Conservation (phyloP, 352 stramenopile genomes). For the Phytophthora europaea region DNA sequence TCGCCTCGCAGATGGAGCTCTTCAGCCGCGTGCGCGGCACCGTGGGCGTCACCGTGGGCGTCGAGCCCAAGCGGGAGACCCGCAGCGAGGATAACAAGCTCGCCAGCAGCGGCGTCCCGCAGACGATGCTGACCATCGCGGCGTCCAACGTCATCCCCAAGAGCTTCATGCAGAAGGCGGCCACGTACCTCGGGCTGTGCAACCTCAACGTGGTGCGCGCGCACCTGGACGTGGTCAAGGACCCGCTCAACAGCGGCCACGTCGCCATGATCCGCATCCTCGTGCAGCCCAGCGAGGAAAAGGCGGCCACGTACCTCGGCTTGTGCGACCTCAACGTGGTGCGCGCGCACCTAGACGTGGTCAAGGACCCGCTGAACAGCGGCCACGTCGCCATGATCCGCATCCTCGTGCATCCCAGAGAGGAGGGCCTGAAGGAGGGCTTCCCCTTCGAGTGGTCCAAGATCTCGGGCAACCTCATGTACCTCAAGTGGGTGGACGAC, state of each 20-base stretch:
- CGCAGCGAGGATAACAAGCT: constrained; percentile 88
- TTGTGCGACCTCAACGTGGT: constrained; percentile 96
- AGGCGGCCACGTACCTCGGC: constrained; percentile 89
- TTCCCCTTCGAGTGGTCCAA: constrained; percentile 84
- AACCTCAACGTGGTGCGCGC: constrained; percentile 96
- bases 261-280: constrained; percentile 88
- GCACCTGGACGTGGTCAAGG: constrained; percentile 95
- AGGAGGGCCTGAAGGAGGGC: constrained; percentile 56
- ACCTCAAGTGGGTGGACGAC: constrained; percentile 89
- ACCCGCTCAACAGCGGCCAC: constrained; percentile 71
- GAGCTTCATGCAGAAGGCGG: constrained; percentile 83
- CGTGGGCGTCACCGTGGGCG: constrained; percentile 77
- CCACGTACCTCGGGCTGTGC: constrained; percentile 93
- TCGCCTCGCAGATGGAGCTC: constrained; percentile 76
- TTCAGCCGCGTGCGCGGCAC: constrained; percentile 77
- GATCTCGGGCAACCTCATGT: constrained; percentile 91
- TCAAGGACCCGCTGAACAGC: constrained; percentile 82
- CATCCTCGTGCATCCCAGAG: constrained; percentile 80
- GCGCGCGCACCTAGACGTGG: constrained; percentile 95
- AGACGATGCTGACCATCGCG: constrained; percentile 90
- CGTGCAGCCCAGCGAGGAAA: constrained; percentile 78
- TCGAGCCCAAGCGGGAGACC: constrained; percentile 88
- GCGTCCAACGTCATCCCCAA: constrained; percentile 88
- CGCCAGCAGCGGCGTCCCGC: constrained; percentile 50
- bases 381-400: constrained; percentile 83